A percentile compares a stretch with the other conserved stretches of the same genome.
Conservation (phyloP, 2,329 filamentous ascomycete genomes). For the Clonostachys sp. region DNA sequence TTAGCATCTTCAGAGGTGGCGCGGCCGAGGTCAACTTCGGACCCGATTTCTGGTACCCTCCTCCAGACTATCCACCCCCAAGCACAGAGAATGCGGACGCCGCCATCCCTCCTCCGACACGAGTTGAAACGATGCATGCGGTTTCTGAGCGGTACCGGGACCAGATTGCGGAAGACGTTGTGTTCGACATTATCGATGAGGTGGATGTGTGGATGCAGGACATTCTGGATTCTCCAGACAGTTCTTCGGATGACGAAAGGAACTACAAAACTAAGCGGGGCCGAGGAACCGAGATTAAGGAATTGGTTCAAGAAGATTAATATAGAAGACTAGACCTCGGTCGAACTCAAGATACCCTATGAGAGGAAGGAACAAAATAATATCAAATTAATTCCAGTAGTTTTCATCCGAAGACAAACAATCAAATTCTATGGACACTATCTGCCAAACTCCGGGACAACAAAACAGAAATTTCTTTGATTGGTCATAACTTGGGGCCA, state of each 20-base stretch:
- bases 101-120: conserved; percentile 12
- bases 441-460: too few species aligned
- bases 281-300: conserved; percentile 52
- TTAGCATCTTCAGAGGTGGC: conserved; percentile 88
- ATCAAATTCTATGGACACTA: too few species aligned
- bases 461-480: too few species aligned
- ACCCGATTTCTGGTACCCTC: conserved; percentile 86
- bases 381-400: too few species aligned
- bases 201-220: conserved; percentile 84
- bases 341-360: too few species aligned
- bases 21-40: conserved; percentile 93
- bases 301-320: conserved; percentile 60
- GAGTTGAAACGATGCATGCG: conserved; percentile 39
- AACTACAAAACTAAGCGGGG: conserved; percentile 35
- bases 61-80: conserved; percentile 48
- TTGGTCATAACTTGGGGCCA: too few species aligned
- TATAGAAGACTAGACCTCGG: too few species aligned
- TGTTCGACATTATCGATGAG: conserved; percentile 92
- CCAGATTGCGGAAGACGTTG: conserved; percentile 89
- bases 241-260: conserved; percentile 37
- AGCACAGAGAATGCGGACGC: conserved; percentile 43
- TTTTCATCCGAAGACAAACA: too few species aligned
- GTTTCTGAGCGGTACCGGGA: conserved; percentile 81
- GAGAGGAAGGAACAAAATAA: too few species aligned
- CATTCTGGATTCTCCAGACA: conserved; percentile 43